Percentiles rank a stretch among this genome's conserved stretches.
Conservation (phyloP, 768 basidiomycete species). For the Glaciozyma martinii region DNA sequence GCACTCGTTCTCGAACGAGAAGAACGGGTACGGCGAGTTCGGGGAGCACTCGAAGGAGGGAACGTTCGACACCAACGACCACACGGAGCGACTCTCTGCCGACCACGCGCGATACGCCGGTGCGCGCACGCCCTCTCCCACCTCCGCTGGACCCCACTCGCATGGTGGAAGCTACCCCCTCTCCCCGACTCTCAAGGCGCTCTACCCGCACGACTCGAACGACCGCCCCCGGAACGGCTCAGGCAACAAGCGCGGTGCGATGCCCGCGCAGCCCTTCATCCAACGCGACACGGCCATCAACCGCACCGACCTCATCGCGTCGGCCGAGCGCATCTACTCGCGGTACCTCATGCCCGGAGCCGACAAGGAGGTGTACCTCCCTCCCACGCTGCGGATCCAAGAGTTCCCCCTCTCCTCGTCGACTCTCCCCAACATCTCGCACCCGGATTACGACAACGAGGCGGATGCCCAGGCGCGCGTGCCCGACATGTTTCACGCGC, state of each 20-base stretch:
- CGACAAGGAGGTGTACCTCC: slow-evolving; percentile 97
- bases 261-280: slow-evolving; percentile 75
- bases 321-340: slow-evolving; percentile 91
- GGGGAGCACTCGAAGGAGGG: background rate
- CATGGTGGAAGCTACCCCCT: slow-evolving; percentile 14
- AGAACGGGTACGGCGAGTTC: background rate
- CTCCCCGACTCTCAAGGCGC: slow-evolving; percentile 33
- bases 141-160: slow-evolving; percentile 1
- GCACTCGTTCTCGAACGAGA: background rate
- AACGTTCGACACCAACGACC: background rate
- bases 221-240: background rate
- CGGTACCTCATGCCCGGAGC: slow-evolving; percentile 82
- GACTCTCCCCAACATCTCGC: slow-evolving; percentile 56
- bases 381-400: slow-evolving; percentile 81
- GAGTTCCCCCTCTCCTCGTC: slow-evolving; percentile 72
- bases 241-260: slow-evolving; percentile 6
- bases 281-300: slow-evolving; percentile 83
- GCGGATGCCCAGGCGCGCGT: slow-evolving; percentile 66
- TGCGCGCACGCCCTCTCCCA: slow-evolving; percentile 30
- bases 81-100: slow-evolving; percentile 4
- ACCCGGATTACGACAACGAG: slow-evolving; percentile 48
- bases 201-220: slow-evolving; percentile 33
- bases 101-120: slow-evolving; percentile 7
- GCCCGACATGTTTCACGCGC: slow-evolving; percentile 92
- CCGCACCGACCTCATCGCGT: slow-evolving; percentile 77